Conservation (phyloP, 345 rosid species). For the Sisymbrium altissimum region DNA sequence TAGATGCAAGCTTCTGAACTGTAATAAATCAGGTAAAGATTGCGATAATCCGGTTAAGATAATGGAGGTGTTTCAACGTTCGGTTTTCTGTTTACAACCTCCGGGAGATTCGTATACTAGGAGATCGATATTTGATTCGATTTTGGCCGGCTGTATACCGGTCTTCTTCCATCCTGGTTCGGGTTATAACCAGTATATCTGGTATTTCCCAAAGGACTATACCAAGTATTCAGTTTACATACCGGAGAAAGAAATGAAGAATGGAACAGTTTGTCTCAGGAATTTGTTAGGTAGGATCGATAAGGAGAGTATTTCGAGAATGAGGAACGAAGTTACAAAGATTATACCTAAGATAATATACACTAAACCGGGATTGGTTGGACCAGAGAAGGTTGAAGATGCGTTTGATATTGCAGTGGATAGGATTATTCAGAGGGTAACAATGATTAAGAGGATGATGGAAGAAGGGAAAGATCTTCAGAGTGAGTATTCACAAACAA, state of each 20-base stretch:
- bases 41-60: conserved; percentile 45
- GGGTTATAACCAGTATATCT: conserved; percentile 50
- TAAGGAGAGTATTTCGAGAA: conserved; percentile 6
- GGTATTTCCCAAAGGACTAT: conserved; percentile 54
- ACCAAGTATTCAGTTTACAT: conserved; percentile 49
- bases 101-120: conserved; percentile 58
- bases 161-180: conserved; percentile 62
- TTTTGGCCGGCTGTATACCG: conserved; percentile 59
- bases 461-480: conserved; percentile 18
- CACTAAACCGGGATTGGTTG: conserved; percentile 33
- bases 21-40: conserved; percentile 4
- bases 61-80: conserved; percentile 39
- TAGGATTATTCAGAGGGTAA: conserved; percentile 38
- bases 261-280: conserved; percentile 25
- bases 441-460: conserved; percentile 27
- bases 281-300: conserved; percentile 24
- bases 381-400: conserved; percentile 36
- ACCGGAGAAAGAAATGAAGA: conserved; percentile 25
- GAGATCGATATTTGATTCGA: conserved; percentile 57
- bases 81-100: conserved; percentile 56
- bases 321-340: conserved; percentile 49
- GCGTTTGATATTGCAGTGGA: conserved; percentile 53
- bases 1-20: conserved; percentile 41
- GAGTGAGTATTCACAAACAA: conserved; percentile 26
- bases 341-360: conserved; percentile 58